phyloP scores from a whole-genome alignment of 768 basidiomycete species.

The Mycena vitilis region DNA sequence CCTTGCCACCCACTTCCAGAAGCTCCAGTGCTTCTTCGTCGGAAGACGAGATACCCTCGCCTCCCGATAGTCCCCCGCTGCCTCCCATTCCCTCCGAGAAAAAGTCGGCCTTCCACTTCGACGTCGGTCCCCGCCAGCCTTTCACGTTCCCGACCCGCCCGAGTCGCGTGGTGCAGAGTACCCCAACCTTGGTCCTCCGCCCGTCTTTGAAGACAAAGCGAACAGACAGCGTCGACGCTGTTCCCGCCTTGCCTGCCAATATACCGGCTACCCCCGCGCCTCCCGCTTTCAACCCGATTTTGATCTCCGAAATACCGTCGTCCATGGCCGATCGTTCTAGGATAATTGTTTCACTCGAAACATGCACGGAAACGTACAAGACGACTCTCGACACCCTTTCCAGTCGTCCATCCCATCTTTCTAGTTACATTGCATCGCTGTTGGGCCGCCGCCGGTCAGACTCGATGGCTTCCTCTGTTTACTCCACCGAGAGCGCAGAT shows the following conservation, averaged over 20 bases:
- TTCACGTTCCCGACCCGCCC: conserved; percentile 47
- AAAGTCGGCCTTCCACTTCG: conserved; percentile 33
- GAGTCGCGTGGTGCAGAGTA: conserved; percentile 46
- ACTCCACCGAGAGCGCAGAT: conserved; percentile 62
- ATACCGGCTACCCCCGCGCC: conserved; percentile 55
- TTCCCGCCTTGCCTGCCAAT: conserved; percentile 59
- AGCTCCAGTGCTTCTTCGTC: conserved; percentile 20
- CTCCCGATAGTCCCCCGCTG: conserved; percentile 62
- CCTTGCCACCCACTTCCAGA: conserved; percentile 22
- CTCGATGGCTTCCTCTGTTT: conserved; percentile 66
- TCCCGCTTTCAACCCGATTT: conserved; percentile 73
- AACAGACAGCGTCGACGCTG: conserved; percentile 51
- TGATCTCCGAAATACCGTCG: conserved; percentile 69
- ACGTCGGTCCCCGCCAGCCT: conserved; percentile 43
- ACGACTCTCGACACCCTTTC: conserved; percentile 76
- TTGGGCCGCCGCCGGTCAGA: conserved; percentile 48
- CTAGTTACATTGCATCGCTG: conserved; percentile 65
- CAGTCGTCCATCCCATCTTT: conserved; percentile 76
- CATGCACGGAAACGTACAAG: conserved; percentile 71
- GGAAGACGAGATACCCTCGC: conserved; percentile 43
- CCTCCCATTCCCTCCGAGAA: conserved; percentile 60
- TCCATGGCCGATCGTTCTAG: conserved; percentile 65
- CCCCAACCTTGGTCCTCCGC: conserved; percentile 43
- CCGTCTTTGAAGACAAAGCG: conserved; percentile 55
- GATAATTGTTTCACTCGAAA: conserved; percentile 79